phyloP scores from a whole-genome alignment of 1,284 basidiomycete genomes.

The Cryptococcus amylolentus region DNA sequence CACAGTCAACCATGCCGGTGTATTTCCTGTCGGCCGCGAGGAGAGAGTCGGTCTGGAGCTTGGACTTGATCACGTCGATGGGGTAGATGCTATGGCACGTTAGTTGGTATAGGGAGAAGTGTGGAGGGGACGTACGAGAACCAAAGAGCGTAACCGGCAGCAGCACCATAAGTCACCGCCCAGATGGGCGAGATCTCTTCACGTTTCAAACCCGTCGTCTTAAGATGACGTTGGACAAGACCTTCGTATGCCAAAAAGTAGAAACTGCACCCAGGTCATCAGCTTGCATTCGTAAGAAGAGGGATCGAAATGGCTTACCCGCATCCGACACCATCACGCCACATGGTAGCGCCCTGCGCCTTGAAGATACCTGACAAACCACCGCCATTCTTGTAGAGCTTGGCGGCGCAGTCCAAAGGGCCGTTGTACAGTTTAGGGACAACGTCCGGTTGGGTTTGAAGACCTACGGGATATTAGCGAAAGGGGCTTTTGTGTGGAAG shows the following conservation, averaged over 20 bases:
- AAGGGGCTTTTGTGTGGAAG: neutral
- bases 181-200: constrained; percentile 73
- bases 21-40: constrained; percentile 71
- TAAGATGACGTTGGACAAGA: constrained; percentile 78
- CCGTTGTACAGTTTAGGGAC: constrained; percentile 68
- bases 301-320: constrained; percentile 49
- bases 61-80: constrained; percentile 90
- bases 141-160: constrained; percentile 58
- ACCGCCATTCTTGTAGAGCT: constrained; percentile 68
- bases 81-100: constrained; percentile 66
- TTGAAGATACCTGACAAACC: constrained; percentile 84
- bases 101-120: constrained; percentile 5
- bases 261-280: constrained; percentile 42
- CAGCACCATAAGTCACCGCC: constrained; percentile 77
- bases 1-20: constrained; percentile 74
- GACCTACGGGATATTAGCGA: constrained; percentile 53
- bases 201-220: constrained; percentile 63
- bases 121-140: constrained; percentile 26
- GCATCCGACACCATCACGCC: constrained; percentile 80
- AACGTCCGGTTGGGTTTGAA: constrained; percentile 79
- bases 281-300: neutral
- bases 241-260: constrained; percentile 95
- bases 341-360: constrained; percentile 84
- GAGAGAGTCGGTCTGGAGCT: constrained; percentile 92
- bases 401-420: constrained; percentile 77